phyloP scores from a whole-genome alignment of 139 green algal genomes.

The Chlorella vulgaris region DNA sequence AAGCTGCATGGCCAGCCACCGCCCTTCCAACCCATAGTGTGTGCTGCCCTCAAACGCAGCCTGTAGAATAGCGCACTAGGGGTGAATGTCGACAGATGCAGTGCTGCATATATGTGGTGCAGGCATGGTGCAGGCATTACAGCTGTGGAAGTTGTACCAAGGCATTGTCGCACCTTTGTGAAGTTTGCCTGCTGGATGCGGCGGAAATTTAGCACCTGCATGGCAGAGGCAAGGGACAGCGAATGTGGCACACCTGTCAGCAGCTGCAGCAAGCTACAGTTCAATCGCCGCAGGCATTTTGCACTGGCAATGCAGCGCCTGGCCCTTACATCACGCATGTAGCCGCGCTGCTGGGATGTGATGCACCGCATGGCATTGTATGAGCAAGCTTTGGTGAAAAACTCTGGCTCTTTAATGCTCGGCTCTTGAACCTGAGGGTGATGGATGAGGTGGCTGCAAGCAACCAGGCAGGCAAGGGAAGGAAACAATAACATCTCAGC shows the following conservation, averaged over 20 bases:
- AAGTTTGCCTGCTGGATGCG: not conserved
- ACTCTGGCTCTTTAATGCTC: conserved; percentile 19
- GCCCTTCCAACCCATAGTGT: conserved; percentile 21
- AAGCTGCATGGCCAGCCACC: conserved; percentile 23
- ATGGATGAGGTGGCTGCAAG: conserved; percentile 1
- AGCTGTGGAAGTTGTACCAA: no score
- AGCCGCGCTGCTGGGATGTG: not conserved
- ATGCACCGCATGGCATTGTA: conserved; percentile 21
- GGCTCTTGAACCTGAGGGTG: conserved; percentile 1
- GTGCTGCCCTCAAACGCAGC: conserved; percentile 27
- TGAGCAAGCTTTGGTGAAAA: conserved; percentile 1
- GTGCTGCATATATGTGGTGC: no score
- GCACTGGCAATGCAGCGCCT: not conserved
- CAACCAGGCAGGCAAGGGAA: not conserved
- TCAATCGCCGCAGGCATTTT: not conserved
- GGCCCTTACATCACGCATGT: conserved; percentile 7
- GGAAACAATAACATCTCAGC: not conserved
- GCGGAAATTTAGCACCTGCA: conserved; percentile 1
- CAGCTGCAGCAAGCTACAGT: not conserved
- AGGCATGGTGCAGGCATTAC: no score
- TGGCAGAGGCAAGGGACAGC: not conserved
- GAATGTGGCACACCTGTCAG: not conserved
- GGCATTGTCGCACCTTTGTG: no score
- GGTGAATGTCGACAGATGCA: no score
- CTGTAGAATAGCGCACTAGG: not conserved